Percentiles rank a stretch among this genome's conserved stretches.
Conservation (phyloP, 1,284 basidiomycete genomes). For the Blastosporella zonata region DNA sequence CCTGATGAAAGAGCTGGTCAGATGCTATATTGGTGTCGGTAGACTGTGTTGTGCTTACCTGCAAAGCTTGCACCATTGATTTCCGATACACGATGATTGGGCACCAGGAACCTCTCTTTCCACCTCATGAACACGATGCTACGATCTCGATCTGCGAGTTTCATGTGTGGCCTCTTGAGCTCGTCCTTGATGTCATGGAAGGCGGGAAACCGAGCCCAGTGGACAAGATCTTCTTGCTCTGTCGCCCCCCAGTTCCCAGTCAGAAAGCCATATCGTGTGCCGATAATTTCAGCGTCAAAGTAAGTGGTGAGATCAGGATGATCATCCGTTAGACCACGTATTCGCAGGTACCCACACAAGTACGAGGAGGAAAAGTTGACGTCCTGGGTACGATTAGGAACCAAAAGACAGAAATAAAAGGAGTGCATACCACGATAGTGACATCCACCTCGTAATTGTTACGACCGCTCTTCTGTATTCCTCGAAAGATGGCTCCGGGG, state of each 20-base stretch:
- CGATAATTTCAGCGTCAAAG: slow-evolving; percentile 93
- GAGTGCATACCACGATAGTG: slow-evolving; percentile 66
- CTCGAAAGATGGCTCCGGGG: slow-evolving; percentile 74
- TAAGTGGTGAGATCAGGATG: slow-evolving; percentile 91
- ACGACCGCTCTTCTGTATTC: slow-evolving; percentile 81
- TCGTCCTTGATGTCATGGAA: slow-evolving; percentile 77
- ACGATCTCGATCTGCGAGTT: slow-evolving; percentile 70
- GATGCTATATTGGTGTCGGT: slow-evolving; percentile 18
- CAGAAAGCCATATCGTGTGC: slow-evolving; percentile 81
- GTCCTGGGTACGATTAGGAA: slow-evolving; percentile 45
- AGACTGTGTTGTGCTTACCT: slow-evolving; percentile 47
- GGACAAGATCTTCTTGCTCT: slow-evolving; percentile 85
- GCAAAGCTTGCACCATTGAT: slow-evolving; percentile 96
- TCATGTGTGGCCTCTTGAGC: slow-evolving; percentile 70
- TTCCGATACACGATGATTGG: slow-evolving; percentile 89
- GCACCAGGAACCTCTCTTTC: slow-evolving; percentile 95
- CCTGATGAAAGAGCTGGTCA: slow-evolving; percentile 40
- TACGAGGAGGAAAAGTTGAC: slow-evolving; percentile 79
- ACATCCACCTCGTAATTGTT: slow-evolving; percentile 86
- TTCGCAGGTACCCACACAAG: slow-evolving; percentile 86
- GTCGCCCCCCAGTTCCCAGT: slow-evolving; percentile 85
- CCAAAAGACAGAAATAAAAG: slow-evolving; percentile 8
- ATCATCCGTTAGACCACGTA: slow-evolving; percentile 85
- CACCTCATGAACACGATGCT: slow-evolving; percentile 91
- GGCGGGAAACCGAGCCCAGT: slow-evolving; percentile 91